Evolutionary conservation across 768 basidiomycete genomes (phyloP).

Genomic region (Hebeloma cylindrosporum): DNA sequence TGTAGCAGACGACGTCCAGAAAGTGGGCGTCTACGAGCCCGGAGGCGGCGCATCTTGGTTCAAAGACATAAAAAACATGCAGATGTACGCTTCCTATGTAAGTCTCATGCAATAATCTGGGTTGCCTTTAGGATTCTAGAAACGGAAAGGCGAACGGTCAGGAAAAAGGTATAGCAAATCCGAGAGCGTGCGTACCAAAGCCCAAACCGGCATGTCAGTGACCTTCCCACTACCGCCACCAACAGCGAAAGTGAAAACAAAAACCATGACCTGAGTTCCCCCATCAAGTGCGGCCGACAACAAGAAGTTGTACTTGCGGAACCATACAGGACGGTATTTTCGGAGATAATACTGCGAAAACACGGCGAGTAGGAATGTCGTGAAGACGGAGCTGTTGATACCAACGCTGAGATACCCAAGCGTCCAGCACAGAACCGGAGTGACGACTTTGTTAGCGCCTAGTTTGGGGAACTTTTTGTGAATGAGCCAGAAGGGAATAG

Average conservation of each 20-base stretch:
- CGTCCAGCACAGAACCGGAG: slow-evolving; percentile 47
- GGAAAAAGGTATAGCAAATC: no score
- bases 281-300: slow-evolving; percentile 53
- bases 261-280: slow-evolving; percentile 51
- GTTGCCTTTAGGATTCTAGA: slow-evolving; percentile 31
- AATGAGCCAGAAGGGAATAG: slow-evolving; percentile 55
- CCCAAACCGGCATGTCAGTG: slow-evolving; percentile 37
- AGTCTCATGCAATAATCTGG: slow-evolving; percentile 34
- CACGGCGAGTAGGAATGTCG: slow-evolving; percentile 42
- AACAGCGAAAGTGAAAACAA: slow-evolving; percentile 45
- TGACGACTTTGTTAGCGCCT: slow-evolving; percentile 48
- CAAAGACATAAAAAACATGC: no score
- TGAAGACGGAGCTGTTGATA: slow-evolving; percentile 55
- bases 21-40: no score
- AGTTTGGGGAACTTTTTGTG: slow-evolving; percentile 49
- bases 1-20: no score
- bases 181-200: slow-evolving; percentile 39
- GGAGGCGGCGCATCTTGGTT: no score
- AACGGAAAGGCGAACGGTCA: no score
- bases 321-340: slow-evolving; percentile 43
- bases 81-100: no score
- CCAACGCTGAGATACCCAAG: slow-evolving; percentile 53
- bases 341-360: slow-evolving; percentile 49
- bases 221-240: slow-evolving; percentile 44
- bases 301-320: slow-evolving; percentile 53